These are phyloP conservation scores for Penicillium concentricum DNA, from an alignment of 2,329 filamentous ascomycete genomes.

Conservation along the genomic window DNA sequence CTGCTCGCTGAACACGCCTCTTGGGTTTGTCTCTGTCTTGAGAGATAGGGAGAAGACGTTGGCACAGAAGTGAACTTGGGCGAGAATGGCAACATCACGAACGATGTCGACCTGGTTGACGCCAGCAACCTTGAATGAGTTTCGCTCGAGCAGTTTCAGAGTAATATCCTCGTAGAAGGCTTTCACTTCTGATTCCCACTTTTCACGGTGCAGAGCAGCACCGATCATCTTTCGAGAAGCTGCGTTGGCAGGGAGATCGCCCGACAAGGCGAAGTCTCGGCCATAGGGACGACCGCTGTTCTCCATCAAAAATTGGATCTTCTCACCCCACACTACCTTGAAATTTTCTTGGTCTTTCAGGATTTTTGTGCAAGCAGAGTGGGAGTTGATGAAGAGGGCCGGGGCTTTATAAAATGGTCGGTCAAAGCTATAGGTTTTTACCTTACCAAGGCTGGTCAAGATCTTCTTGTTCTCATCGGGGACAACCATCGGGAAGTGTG, in stretches of 20 bases:
- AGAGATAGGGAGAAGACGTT: conserved; percentile 57
- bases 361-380: conserved; percentile 46
- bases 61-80: conserved; percentile 55
- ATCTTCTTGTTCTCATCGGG: conserved; percentile 49
- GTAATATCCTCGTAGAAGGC: conserved; percentile 52
- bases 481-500: conserved; percentile 51
- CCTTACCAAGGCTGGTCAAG: conserved; percentile 40
- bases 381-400: conserved; percentile 46
- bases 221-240: conserved; percentile 46
- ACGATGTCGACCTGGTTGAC: conserved; percentile 50
- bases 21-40: conserved; percentile 53
- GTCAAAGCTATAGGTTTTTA: conserved; percentile 44
- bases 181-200: conserved; percentile 47
- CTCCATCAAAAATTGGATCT: conserved; percentile 47
- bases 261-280: conserved; percentile 50
- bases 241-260: conserved; percentile 44
- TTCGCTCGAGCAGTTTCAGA: conserved; percentile 42
- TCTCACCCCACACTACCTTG: conserved; percentile 49
- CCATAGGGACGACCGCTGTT: conserved; percentile 38
- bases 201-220: conserved; percentile 45
- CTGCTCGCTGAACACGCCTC: conserved; percentile 54
- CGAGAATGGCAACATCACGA: conserved; percentile 52
- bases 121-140: conserved; percentile 49
- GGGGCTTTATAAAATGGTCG: conserved; percentile 31
- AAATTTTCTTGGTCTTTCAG: conserved; percentile 46